These are phyloP conservation scores for Miscanthus lutarioriparius DNA, from an alignment of 176 grass and related monocot species.

Conservation along the genomic window DNA sequence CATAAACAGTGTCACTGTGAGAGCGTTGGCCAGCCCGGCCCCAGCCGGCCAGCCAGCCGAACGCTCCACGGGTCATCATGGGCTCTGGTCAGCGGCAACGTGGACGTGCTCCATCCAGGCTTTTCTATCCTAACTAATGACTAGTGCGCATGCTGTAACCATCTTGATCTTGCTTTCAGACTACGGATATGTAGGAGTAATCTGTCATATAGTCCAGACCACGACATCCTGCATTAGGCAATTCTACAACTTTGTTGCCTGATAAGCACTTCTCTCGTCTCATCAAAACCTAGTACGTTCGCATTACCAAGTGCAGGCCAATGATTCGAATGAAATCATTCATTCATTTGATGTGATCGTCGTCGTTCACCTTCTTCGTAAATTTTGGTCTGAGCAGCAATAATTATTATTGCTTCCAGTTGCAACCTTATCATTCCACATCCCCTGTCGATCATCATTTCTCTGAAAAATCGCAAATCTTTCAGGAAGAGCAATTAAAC, in stretches of 20 bases:
- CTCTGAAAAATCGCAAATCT: background rate
- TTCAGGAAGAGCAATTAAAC: background rate
- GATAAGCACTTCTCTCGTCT: background rate
- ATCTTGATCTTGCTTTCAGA: constrained; percentile 21
- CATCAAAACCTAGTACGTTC: background rate
- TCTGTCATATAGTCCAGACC: background rate
- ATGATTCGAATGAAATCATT: background rate
- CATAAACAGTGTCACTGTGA: too few species aligned
- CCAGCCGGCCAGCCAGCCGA: too few species aligned
- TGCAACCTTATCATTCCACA: background rate
- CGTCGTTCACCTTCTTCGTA: background rate
- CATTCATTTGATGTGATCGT: background rate
- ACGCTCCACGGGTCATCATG: constrained; percentile 19
- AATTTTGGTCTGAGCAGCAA: background rate
- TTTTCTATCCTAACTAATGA: constrained; percentile 15
- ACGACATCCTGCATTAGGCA: background rate
- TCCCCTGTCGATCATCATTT: background rate
- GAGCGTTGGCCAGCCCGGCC: too few species aligned
- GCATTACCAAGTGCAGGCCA: background rate
- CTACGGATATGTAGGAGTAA: background rate
- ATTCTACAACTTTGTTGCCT: background rate
- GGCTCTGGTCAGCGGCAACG: background rate
- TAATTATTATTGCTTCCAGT: background rate
- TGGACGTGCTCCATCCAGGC: background rate
- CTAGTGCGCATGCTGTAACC: background rate